Evolutionary conservation across 1,139 yeast genomes (phyloP).

Genomic region (Citeromyces hawaiiensis): DNA sequence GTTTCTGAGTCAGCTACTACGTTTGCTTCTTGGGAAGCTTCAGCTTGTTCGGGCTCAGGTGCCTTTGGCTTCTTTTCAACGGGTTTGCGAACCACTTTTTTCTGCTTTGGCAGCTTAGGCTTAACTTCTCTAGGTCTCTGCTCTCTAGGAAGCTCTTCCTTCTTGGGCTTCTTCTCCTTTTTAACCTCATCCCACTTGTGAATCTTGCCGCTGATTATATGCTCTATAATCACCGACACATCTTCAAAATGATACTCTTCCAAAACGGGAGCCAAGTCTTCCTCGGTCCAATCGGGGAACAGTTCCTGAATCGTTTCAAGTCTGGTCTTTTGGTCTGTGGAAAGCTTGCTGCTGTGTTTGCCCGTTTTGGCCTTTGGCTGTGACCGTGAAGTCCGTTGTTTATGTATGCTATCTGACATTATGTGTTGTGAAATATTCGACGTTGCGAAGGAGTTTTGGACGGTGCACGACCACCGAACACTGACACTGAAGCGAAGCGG

Average conservation of each 20-base stretch:
- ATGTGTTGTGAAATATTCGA: not conserved
- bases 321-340: slow-evolving; percentile 16
- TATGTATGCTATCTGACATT: not conserved
- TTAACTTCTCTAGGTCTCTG: slow-evolving; percentile 1
- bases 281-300: slow-evolving; percentile 91
- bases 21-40: not conserved
- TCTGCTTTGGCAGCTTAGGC: slow-evolving; percentile 6
- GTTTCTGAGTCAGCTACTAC: not conserved
- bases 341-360: not conserved
- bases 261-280: slow-evolving; percentile 67
- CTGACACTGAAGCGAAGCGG: too few species aligned
- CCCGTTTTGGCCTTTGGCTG: not conserved
- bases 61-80: not conserved
- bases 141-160: slow-evolving; percentile 18
- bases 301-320: slow-evolving; percentile 62
- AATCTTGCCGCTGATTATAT: slow-evolving; percentile 73
- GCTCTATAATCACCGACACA: slow-evolving; percentile 69
- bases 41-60: not conserved
- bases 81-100: not conserved
- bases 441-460: not conserved
- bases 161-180: slow-evolving; percentile 32
- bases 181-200: slow-evolving; percentile 46
- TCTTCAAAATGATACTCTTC: slow-evolving; percentile 55
- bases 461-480: too few species aligned
- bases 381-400: not conserved